Base-by-base conservation (phyloP, 805 yeast species). In the Ogataea neopini region DNA sequence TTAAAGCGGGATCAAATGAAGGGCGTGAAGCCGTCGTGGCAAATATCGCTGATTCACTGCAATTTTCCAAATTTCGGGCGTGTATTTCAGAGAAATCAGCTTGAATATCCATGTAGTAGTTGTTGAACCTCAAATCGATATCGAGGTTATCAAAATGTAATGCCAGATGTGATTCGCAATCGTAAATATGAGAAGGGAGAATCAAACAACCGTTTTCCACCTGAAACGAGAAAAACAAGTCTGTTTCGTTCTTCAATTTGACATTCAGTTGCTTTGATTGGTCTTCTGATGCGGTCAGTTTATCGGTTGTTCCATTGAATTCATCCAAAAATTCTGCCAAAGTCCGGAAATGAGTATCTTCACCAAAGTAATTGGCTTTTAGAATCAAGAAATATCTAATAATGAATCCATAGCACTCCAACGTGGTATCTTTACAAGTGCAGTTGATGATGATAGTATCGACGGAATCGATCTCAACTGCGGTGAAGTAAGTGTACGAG, bases 51-150 rank as follows among this genome's bases (percentile, higher is more conserved):
- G 52, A 43, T 44, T 62, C 62, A 39, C 59, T 59, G 39, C 58
- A 56, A 36, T 50, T 45, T n/a, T 55, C 61, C 9, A 62, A 42
- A 13, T 53, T 47, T 10, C 62, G 52, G 0, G 79, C 80, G 4
- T 59, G 63, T 2, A 83, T 62, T 0, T 91, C 88, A 10, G 86
- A 74, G 33, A 83, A 72, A 53, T 87, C 81, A 1, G 85, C 86
- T 59, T 89, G 92, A 51, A 92, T 62, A 60, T 92, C 97, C 97
- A 94, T 91, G 61, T 92, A 94, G 64, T 86, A 94, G 57, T 89
- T 87, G 14, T 92, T 85, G 66, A 89, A 86, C 46, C 98, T 72
- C n/a, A 88, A 72, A 61, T 90, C 97, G 22, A 88, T 77, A 51
- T 83, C 88, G 36, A 91, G 69, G 15, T 75, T 71, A 18, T 83